Base-by-base conservation (phyloP, 1,284 basidiomycete species). In the Mycena sp. region DNA sequence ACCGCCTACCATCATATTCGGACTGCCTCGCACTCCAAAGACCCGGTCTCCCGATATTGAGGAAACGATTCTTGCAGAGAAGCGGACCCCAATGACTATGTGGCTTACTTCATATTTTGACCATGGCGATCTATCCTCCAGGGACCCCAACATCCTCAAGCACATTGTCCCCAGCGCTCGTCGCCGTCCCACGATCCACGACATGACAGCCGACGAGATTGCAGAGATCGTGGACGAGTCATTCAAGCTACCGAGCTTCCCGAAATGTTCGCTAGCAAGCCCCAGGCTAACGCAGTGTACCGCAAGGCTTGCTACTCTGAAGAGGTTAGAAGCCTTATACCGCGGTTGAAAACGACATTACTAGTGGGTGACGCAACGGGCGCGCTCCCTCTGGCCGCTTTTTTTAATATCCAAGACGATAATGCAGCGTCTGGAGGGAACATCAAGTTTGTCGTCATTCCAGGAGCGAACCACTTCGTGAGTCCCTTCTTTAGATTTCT, bases 391-490 rank as follows among this genome's bases (percentile, higher is more conserved):
- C 10, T 45, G 2, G 21, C 25, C n/a, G 53, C 5, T 7, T 17
- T 40, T 10, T 37, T 17, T 38, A 45, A 38, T 1, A 45, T 56
- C 29, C 14, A 37, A 26, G 53, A 45, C 12, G 53, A 56, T 17
- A 56, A 56, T 30, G 5, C 25, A 14, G 41, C 37, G 6, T 7
- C 17, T 4, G 53, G 53, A 3, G 53, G 53, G 21, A n/a, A 40
- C 21, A 29, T 56, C 14, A 19, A 45, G 41, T 44, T 45, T 14
- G 23, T 19, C 9, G 12, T 45, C 1, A 29, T 56, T 28, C 12
- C 23, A 5, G 53, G 53, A 5, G 38, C 19, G 10, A 56, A 56
- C 23, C 53, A 56, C 25, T 56, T 56, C 19, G 53, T 56, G 41
- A 26, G 53, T 44, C 4, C 12, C 19, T 23, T 45, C 5, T 26